These are phyloP conservation scores for Spergularia bocconei DNA, from an alignment of 148 eudicot species.

Conservation along the genomic window DNA sequence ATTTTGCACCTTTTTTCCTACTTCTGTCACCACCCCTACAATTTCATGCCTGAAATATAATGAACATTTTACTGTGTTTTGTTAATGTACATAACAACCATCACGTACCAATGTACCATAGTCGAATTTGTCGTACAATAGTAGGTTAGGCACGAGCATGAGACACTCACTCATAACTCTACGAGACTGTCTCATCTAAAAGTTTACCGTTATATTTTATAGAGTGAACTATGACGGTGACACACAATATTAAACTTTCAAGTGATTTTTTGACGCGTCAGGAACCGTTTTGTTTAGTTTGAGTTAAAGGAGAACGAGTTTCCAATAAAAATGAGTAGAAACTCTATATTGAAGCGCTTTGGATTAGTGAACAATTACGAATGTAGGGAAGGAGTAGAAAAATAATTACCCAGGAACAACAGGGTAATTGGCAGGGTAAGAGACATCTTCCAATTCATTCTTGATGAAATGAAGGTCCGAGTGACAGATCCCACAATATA, in stretches of 20 bases:
- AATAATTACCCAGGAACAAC: constrained; percentile 26
- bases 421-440: constrained; percentile 28
- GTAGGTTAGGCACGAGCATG: no score
- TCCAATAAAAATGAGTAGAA: no score
- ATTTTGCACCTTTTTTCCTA: constrained; percentile 29
- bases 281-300: no score
- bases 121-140: no score
- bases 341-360: background rate
- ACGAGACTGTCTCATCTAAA: background rate
- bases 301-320: no score
- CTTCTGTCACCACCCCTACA: constrained; percentile 23
- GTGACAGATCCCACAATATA: constrained; percentile 35
- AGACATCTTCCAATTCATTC: constrained; percentile 29
- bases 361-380: background rate
- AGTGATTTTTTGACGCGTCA: no score
- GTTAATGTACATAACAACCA: background rate
- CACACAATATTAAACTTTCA: no score
- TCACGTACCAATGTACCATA: no score
- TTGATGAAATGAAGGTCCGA: constrained; percentile 31
- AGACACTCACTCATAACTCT: background rate
- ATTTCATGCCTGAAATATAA: constrained; percentile 21
- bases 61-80: background rate
- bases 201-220: background rate
- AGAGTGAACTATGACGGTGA: no score
- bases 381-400: background rate